Evolutionary conservation across 768 basidiomycete genomes (phyloP).

Genomic region (Tulasnella sp.): DNA sequence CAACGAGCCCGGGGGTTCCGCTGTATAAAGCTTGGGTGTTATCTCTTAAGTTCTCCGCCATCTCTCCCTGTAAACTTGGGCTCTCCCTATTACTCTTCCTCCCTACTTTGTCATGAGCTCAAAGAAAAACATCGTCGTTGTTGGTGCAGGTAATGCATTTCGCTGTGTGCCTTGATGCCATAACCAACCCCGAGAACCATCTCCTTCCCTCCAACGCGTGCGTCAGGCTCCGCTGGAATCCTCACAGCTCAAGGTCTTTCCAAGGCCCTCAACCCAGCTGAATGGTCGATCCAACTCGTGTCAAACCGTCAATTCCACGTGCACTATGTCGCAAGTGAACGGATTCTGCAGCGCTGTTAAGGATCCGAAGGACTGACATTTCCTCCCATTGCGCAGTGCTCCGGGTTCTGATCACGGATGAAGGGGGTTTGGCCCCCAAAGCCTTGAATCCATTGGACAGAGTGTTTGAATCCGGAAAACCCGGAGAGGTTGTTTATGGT

Average conservation of each 20-base stretch:
- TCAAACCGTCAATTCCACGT: constrained; percentile 9
- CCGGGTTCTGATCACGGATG: constrained; percentile 16
- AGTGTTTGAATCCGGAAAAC: constrained; percentile 12
- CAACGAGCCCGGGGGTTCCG: too few relatives aligned
- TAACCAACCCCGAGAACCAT: too few relatives aligned
- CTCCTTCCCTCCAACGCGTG: background rate
- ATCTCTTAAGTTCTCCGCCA: too few relatives aligned
- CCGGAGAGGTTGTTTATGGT: constrained; percentile 8
- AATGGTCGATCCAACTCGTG: constrained; percentile 16
- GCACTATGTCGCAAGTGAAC: constrained; percentile 15
- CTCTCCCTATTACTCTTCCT: background rate
- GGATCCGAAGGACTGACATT: background rate
- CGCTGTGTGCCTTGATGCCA: too few relatives aligned
- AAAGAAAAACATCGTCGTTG: background rate
- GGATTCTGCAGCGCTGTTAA: background rate
- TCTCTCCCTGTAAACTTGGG: too few relatives aligned
- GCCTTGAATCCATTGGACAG: constrained; percentile 21
- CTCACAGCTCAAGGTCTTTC: constrained; percentile 5
- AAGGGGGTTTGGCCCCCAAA: background rate
- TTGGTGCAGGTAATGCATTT: constrained; percentile 1
- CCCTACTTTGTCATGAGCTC: background rate
- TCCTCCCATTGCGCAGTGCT: background rate
- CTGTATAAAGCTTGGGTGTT: too few relatives aligned
- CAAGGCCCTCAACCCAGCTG: constrained; percentile 7
- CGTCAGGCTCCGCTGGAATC: constrained; percentile 15